Base-by-base conservation (phyloP, 495 filamentous ascomycete genomes). In the Massariosphaeria phaeospora region DNA sequence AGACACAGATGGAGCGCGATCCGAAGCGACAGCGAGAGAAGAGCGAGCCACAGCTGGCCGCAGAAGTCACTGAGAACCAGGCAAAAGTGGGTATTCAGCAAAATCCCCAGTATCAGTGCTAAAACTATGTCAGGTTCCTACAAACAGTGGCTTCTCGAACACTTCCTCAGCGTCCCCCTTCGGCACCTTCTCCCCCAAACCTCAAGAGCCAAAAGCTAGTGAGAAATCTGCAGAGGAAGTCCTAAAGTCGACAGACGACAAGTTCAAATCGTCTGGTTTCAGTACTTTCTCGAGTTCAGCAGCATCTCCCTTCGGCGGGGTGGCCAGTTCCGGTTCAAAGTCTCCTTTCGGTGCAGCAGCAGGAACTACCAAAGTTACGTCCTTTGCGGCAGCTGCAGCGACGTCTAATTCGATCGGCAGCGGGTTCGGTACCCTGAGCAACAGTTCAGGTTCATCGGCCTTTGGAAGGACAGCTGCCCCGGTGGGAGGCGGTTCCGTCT, bases 241-340 rank as follows among this genome's bases (percentile, higher is more conserved):
- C 4, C 46, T 52, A 29, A 55, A 56, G 17, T 52, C 61, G 3
- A 48, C 51, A 2, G 18, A 40, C 5, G 47, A 57, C 3, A 63
- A 65, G 12, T 65, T 69, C 15, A 53, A 65, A 21, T 35, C 34
- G 0, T 70, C 67, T 23, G 64, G 69, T 26, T 69, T 72, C 47
- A 57, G 60, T 23, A 52, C 49, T 9, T 73, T 82, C 12, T 71
- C 77, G 21, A 59, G 52, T 24, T 72, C 76, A 8, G 66, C 71
- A 27, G 64, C 75, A 12, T 82, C 80, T 18, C 69, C 71, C 8
- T 84, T 85, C 56, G 76, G 79, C 38, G 64, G 73, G 8, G 52
- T 80, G 61, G 70, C 27, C 62, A 76, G 67, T 67, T 67, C 45
- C 69, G 70, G 53, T 43, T 76, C 29, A 13, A 36, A 26, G 13